Conservation (phyloP, 495 filamentous ascomycete species). For the Pyrenopolyporus hunteri region DNA sequence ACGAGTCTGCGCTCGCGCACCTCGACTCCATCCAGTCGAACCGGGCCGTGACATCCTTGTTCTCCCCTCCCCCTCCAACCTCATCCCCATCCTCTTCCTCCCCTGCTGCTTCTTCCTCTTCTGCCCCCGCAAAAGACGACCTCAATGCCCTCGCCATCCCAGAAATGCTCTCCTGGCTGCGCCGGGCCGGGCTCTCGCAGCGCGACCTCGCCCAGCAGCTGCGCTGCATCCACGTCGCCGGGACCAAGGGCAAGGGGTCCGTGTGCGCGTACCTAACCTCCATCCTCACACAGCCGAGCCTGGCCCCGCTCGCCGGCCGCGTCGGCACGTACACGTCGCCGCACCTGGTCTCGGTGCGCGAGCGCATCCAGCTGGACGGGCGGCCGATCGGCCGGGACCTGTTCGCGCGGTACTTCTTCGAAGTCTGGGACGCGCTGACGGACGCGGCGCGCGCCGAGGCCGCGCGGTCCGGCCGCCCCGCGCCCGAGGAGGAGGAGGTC, state of each 20-base stretch:
- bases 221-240: constrained; percentile 62
- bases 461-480: constrained; percentile 25
- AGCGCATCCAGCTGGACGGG: constrained; percentile 68
- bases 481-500: too few relatives aligned
- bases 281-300: constrained; percentile 48
- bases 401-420: constrained; percentile 69
- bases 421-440: constrained; percentile 66
- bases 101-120: constrained; percentile 8
- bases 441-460: constrained; percentile 50
- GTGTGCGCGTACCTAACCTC: constrained; percentile 55
- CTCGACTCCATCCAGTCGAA: constrained; percentile 82
- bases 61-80: constrained; percentile 30
- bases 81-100: constrained; percentile 5
- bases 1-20: constrained; percentile 47
- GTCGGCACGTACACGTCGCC: constrained; percentile 73
- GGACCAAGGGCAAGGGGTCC: constrained; percentile 68
- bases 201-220: constrained; percentile 41
- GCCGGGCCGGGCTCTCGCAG: constrained; percentile 70
- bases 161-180: constrained; percentile 83
- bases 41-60: constrained; percentile 59
- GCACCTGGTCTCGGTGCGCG: constrained; percentile 64
- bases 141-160: constrained; percentile 80
- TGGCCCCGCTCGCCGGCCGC: constrained; percentile 30
- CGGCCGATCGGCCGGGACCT: constrained; percentile 53
- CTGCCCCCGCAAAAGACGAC: constrained; percentile 46